These are phyloP conservation scores for Lentinula guzmanii DNA, from an alignment of 768 basidiomycete species.

Conservation along the genomic window DNA sequence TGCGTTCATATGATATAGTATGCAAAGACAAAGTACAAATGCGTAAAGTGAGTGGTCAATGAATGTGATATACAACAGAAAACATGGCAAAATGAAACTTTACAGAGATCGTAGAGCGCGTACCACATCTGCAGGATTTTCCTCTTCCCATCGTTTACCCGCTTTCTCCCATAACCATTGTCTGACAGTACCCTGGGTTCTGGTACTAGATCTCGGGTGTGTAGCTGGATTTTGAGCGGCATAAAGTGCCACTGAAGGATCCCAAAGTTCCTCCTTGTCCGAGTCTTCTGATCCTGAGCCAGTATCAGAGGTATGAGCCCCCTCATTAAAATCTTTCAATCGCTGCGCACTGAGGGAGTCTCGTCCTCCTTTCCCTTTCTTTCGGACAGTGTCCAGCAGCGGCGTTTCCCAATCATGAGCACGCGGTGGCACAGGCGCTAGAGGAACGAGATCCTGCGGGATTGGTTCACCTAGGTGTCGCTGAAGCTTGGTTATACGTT, in stretches of 20 bases:
- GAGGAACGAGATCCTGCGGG: slow-evolving; percentile 16
- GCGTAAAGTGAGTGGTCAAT: not conserved
- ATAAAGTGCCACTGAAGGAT: not conserved
- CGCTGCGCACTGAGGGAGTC: not conserved
- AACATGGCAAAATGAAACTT: not conserved
- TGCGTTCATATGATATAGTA: not conserved
- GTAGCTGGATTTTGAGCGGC: not conserved
- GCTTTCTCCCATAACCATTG: slow-evolving; percentile 36
- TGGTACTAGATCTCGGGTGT: not conserved
- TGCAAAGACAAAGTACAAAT: not conserved
- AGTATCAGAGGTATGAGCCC: not conserved
- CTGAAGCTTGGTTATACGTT: slow-evolving; percentile 24
- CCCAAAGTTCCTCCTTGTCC: slow-evolving; percentile 3
- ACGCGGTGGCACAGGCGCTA: not conserved
- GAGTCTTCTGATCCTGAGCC: not conserved
- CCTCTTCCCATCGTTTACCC: slow-evolving; percentile 28
- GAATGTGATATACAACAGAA: not conserved
- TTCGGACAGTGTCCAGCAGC: not conserved
- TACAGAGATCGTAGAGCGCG: slow-evolving; percentile 25
- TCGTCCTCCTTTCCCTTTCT: not conserved
- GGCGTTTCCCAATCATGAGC: not conserved
- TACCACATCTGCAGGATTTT: slow-evolving; percentile 27
- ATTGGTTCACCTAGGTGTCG: slow-evolving; percentile 27
- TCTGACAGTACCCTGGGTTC: slow-evolving; percentile 17
- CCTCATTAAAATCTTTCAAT: not conserved